Evolutionary conservation across 2,329 filamentous ascomycete species (phyloP).

Genomic region (Ophiostoma australiae): DNA sequence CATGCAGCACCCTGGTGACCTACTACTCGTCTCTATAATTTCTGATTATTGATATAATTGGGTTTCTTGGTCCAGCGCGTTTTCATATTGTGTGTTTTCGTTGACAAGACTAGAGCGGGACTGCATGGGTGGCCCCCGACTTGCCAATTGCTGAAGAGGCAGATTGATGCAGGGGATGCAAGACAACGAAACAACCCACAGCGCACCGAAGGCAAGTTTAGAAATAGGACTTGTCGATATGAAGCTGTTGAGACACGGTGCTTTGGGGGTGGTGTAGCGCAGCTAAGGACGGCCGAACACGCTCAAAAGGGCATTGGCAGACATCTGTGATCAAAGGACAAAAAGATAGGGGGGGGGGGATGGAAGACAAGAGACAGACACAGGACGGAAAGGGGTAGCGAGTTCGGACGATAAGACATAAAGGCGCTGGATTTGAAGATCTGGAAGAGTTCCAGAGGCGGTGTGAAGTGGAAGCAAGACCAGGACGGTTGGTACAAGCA

Average conservation of each 20-base stretch:
- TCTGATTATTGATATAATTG: neutral
- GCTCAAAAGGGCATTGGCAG: neutral
- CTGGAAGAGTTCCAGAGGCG: neutral
- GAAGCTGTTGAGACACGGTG: neutral
- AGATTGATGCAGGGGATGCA: neutral
- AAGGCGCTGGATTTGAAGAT: neutral
- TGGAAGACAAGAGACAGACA: neutral
- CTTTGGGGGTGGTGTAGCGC: neutral
- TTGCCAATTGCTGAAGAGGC: neutral
- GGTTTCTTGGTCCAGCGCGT: no score
- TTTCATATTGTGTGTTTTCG: neutral
- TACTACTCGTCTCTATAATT: neutral
- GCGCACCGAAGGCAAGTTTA: neutral
- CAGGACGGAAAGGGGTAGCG: neutral
- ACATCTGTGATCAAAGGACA: neutral
- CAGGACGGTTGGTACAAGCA: neutral
- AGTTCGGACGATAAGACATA: neutral
- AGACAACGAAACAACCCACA: neutral
- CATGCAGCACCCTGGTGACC: neutral
- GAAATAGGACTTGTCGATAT: neutral
- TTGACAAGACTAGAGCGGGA: neutral
- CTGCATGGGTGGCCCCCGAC: neutral
- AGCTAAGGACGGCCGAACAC: neutral
- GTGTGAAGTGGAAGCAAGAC: neutral
- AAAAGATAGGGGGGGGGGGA: neutral